These are phyloP conservation scores for Aureobasidium sp. DNA, from an alignment of 2,329 filamentous ascomycete species.

Conservation along the genomic window DNA sequence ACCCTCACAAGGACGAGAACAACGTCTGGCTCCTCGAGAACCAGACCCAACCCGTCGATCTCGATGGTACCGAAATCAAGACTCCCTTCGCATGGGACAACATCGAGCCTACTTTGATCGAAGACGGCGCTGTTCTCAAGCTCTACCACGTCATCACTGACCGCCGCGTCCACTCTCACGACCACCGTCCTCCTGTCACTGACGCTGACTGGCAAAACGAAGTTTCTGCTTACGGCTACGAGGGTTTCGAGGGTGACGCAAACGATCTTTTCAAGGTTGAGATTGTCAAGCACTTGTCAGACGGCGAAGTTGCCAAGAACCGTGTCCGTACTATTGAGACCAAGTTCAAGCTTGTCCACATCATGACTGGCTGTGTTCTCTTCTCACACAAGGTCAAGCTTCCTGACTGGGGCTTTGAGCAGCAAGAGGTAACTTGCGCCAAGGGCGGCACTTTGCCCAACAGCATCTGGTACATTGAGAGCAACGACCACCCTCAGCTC, in stretches of 20 bases:
- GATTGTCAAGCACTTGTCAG: constrained; percentile 85
- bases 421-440: constrained; percentile 98
- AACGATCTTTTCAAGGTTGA: constrained; percentile 95
- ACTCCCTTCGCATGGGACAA: constrained; percentile 81
- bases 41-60: constrained; percentile 76
- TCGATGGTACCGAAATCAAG: constrained; percentile 62
- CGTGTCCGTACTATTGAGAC: constrained; percentile 89
- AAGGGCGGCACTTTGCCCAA: constrained; percentile 87
- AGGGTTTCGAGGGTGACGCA: constrained; percentile 92
- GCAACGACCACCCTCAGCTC: constrained; percentile 76
- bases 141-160: constrained; percentile 79
- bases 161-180: constrained; percentile 90
- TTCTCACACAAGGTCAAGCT: constrained; percentile 99
- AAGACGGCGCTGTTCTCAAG: constrained; percentile 72
- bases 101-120: constrained; percentile 61
- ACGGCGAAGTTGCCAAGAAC: constrained; percentile 69
- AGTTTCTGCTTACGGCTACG: constrained; percentile 85
- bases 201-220: constrained; percentile 59
- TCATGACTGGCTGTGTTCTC: constrained; percentile 93
- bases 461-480: constrained; percentile 94
- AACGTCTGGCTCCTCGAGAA: constrained; percentile 94
- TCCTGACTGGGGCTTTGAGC: constrained; percentile 94
- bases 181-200: constrained; percentile 77
- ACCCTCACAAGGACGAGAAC: constrained; percentile 98
- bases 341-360: constrained; percentile 89